These are phyloP conservation scores for Aschersonia sp. DNA, from an alignment of 2,329 filamentous ascomycete species.

Conservation along the genomic window DNA sequence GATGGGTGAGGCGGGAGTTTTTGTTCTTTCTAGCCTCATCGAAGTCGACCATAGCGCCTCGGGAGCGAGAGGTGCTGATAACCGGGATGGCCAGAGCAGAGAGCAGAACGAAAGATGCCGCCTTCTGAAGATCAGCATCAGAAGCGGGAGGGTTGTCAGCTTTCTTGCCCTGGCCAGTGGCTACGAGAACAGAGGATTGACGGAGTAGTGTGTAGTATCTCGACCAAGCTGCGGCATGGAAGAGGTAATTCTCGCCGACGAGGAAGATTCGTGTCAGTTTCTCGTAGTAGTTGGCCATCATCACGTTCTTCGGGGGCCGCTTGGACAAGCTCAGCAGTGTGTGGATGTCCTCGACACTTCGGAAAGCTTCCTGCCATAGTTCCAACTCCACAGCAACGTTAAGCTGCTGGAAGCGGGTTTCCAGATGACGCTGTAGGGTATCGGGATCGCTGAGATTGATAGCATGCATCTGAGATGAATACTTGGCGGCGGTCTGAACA, in stretches of 20 bases:
- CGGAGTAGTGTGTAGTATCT: slow-evolving; percentile 94
- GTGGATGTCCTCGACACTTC: slow-evolving; percentile 97
- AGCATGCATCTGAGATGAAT: slow-evolving; percentile 96
- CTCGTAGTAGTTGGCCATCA: slow-evolving; percentile 99
- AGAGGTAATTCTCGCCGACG: slow-evolving; percentile 97
- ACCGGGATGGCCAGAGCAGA: slow-evolving; percentile 96
- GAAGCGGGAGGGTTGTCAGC: slow-evolving; percentile 83
- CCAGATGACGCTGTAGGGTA: slow-evolving; percentile 90
- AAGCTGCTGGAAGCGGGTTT: slow-evolving; percentile 96
- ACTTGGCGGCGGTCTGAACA: slow-evolving; percentile 97
- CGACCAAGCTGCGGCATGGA: slow-evolving; percentile 96
- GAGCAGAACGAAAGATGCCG: slow-evolving; percentile 87
- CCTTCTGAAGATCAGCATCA: slow-evolving; percentile 84
- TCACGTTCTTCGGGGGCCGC: slow-evolving; percentile 93
- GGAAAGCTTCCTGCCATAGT: slow-evolving; percentile 98
- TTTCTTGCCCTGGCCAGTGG: slow-evolving; percentile 78
- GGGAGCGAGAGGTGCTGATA: slow-evolving; percentile 94
- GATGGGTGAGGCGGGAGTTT: slow-evolving; percentile 91
- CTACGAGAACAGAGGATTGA: slow-evolving; percentile 72
- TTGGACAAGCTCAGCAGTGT: slow-evolving; percentile 95
- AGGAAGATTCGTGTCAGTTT: slow-evolving; percentile 98
- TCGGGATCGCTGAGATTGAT: slow-evolving; percentile 98
- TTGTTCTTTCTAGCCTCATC: slow-evolving; percentile 98
- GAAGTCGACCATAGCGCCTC: slow-evolving; percentile 89
- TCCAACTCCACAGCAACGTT: slow-evolving; percentile 97